These are phyloP conservation scores for Paramecium caudatum DNA, from an alignment of 73 alveolate genomes.

Conservation along the genomic window DNA sequence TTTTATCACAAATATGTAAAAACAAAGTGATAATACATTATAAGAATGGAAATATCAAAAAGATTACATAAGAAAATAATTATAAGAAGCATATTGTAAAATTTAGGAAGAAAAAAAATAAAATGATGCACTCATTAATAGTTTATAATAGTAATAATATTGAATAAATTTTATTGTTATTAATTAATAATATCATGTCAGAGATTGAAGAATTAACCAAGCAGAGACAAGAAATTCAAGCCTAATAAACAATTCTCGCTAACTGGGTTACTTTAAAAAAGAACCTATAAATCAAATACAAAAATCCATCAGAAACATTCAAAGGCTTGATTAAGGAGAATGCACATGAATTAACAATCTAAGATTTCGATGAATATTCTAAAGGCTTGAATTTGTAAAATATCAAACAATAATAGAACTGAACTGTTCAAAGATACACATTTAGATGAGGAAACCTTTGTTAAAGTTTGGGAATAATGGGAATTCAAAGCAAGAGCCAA, in stretches of 20 bases:
- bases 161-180: slow-evolving; percentile 39
- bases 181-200: slow-evolving; percentile 31
- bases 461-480: slow-evolving; percentile 53
- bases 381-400: slow-evolving; percentile 29
- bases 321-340: neutral
- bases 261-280: slow-evolving; percentile 21
- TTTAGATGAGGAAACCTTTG: slow-evolving; percentile 40
- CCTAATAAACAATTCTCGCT: neutral
- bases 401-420: neutral
- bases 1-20: neutral
- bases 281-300: neutral
- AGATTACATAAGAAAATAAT: slow-evolving; percentile 21
- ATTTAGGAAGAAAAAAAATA: neutral
- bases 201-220: slow-evolving; percentile 43
- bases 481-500: neutral
- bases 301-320: slow-evolving; percentile 51
- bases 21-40: slow-evolving; percentile 3
- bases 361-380: slow-evolving; percentile 47
- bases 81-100: slow-evolving; percentile 41
- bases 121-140: slow-evolving; percentile 54
- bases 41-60: slow-evolving; percentile 57
- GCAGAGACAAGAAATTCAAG: neutral
- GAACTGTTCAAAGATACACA: neutral
- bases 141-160: slow-evolving; percentile 17
- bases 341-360: neutral